phyloP scores from a whole-genome alignment of 2,329 filamentous ascomycete species.

The Erysiphe pulchra region DNA sequence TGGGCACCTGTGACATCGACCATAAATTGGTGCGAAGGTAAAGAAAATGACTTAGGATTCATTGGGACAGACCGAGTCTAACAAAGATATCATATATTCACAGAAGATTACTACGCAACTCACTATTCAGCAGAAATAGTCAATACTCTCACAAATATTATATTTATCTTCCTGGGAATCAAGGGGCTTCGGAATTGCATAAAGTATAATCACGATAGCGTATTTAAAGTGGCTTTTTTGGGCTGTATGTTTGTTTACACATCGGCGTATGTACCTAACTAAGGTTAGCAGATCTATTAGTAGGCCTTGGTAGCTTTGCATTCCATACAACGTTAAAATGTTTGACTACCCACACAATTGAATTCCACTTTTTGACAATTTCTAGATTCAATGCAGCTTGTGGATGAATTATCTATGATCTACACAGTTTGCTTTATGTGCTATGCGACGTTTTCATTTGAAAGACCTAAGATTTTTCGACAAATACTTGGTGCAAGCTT shows the following conservation, averaged over 20 bases:
- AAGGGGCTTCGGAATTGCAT: slow-evolving; percentile 53
- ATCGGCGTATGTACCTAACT: neutral
- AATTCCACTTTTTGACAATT: neutral
- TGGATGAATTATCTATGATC: slow-evolving; percentile 44
- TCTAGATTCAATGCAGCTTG: slow-evolving; percentile 41
- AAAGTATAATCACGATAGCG: slow-evolving; percentile 42
- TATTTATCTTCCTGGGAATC: slow-evolving; percentile 56
- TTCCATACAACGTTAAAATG: slow-evolving; percentile 18
- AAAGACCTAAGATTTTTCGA: slow-evolving; percentile 14
- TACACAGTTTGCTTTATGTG: slow-evolving; percentile 42
- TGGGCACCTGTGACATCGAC: slow-evolving; percentile 14
- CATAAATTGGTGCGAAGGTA: slow-evolving; percentile 52
- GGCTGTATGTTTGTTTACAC: slow-evolving; percentile 10
- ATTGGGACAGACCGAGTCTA: too few relatives aligned
- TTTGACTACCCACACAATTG: slow-evolving; percentile 5
- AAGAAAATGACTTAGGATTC: slow-evolving; percentile 16
- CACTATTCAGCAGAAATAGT: slow-evolving; percentile 53
- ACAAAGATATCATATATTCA: neutral
- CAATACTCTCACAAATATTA: slow-evolving; percentile 56
- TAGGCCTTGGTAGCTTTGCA: slow-evolving; percentile 16
- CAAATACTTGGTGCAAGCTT: slow-evolving; percentile 18
- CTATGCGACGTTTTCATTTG: slow-evolving; percentile 31
- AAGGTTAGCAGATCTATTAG: slow-evolving; percentile 11
- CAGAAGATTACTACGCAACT: slow-evolving; percentile 50
- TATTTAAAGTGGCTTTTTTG: slow-evolving; percentile 43